These are phyloP conservation scores for Lactifluus echinatus DNA, from an alignment of 768 basidiomycete genomes.

Conservation along the genomic window DNA sequence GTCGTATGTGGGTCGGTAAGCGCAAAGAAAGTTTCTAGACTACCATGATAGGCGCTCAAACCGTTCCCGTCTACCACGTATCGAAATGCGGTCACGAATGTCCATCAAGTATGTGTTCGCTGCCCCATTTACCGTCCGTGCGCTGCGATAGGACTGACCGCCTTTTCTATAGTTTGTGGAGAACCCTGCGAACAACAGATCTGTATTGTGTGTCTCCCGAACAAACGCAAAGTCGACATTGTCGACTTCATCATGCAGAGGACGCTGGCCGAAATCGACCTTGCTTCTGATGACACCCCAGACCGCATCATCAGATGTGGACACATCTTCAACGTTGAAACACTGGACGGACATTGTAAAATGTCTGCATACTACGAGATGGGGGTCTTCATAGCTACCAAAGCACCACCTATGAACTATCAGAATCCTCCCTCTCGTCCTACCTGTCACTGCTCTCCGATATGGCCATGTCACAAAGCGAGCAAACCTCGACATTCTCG, in stretches of 20 bases:
- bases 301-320: slow-evolving; percentile 29
- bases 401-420: too few species aligned
- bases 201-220: slow-evolving; percentile 27
- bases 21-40: background rate
- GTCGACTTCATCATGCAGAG: slow-evolving; percentile 30
- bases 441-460: slow-evolving; percentile 27
- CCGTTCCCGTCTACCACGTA: slow-evolving; percentile 32
- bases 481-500: slow-evolving; percentile 30
- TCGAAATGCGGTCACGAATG: slow-evolving; percentile 32
- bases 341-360: slow-evolving; percentile 31
- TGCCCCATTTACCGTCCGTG: background rate
- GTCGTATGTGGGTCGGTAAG: slow-evolving; percentile 33
- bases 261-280: slow-evolving; percentile 24
- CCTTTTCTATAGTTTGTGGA: too few species aligned
- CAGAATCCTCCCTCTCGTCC: too few species aligned
- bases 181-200: slow-evolving; percentile 27
- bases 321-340: slow-evolving; percentile 34
- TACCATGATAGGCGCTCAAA: background rate
- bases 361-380: slow-evolving; percentile 28
- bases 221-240: slow-evolving; percentile 20
- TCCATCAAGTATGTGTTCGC: too few species aligned
- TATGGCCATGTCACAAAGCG: slow-evolving; percentile 31
- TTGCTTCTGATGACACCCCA: slow-evolving; percentile 24
- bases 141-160: too few species aligned
- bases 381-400: slow-evolving; percentile 22